Evolutionary conservation across 1,284 basidiomycete genomes (phyloP), one percentile per base, ranked within the genome.

Genomic region (Inonotus obliquus): DNA sequence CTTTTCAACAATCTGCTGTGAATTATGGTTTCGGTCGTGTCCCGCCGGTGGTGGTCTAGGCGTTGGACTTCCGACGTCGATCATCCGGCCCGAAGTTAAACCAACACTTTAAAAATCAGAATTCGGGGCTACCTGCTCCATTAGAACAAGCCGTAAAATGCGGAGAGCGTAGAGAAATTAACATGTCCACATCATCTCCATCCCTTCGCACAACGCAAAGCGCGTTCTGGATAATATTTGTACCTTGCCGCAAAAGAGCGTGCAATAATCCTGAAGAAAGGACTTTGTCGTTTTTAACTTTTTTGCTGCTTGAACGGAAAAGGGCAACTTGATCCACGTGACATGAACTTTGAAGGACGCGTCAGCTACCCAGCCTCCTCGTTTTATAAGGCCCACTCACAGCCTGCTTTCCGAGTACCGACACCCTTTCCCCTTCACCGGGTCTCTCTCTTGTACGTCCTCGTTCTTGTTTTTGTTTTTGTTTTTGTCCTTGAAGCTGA

Each of bases 351-450:
- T 52, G 51, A 52, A 49, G 14, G 51, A 27, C 51, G 51, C 51
- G 51, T 52, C 51, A 52, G 51, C 51, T 52, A 44, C 47, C 47
- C 51, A 52, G 51, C 51, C 51, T 49, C 47, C 47, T 52, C 51
- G 51, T 52, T 52, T 32, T 52, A 32, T 35, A 52, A 52, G 51
- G 51, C 27, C 17, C 27, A 17, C 29, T 35, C 32, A n/a, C 51
- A 52, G 27, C 17, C 51, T 29, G 23, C 25, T 35, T 23, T 32
- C 25, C 17, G 25, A 7, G 29, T 27, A 37, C 29, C 51, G 7
- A 14, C 29, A 17, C 27, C 32, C 51, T 19, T 32, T 2, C 14
- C n/a, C 32, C 9, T 35, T 17, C 51, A 52, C 14, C 51, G 51
- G 1, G 14, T 9, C 27, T 17, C 17, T 35, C 11, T 7, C 32